Base-by-base conservation (phyloP, 1,284 basidiomycete species). In the Papiliotrema terrestris region DNA sequence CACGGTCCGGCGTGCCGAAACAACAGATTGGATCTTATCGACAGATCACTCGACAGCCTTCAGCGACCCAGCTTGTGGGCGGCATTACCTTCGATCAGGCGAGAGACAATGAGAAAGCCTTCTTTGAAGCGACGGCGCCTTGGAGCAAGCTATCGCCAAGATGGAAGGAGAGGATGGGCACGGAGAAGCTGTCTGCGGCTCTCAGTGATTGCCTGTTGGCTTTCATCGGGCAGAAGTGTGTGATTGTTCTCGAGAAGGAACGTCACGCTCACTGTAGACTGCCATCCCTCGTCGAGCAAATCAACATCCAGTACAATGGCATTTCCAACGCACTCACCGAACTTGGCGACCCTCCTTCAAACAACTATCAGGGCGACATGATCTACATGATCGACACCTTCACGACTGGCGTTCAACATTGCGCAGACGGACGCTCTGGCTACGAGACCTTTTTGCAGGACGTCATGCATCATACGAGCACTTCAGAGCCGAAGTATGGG, bases 401-500 rank as follows among this genome's bases (percentile, higher is more conserved):
- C 29, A 32, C 43, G 13, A 11, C 20, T 57, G 35, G 19, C 25
- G 3, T n/a, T 32, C 17, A 14, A 49, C 37, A 39, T 39, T n/a
- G n/a, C 22, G 37, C 17, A 8, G 56, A 49, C 39, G n/a, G n/a
- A 14, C 26, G n/a, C n/a, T n/a, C 51, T n/a, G 51, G 36, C 6
- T 19, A 51, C 26, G 51, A 53, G 43, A 32, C 14, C 8, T 42
- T 54, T 37, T 39, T 57, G 32, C 56, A 54, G 22, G 39, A 14
- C 20, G 26, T 57, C 51, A 53, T 49, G 43, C 39, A 15, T 3
- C 37, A 5, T 45, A 49, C 37, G 19, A 45, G 15, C 14, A 38
- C 1, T 54, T 29, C 51, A 50, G 46, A 19, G 6, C 2, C 9
- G 14, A 49, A 3, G 39, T 57, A 8, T 44, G 37, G 42, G 8